Percentiles rank a stretch among this genome's conserved stretches.
These are phyloP conservation scores for Hymenoscyphus infarciens DNA, from an alignment of 2,329 filamentous ascomycete species.

Conservation along the genomic window DNA sequence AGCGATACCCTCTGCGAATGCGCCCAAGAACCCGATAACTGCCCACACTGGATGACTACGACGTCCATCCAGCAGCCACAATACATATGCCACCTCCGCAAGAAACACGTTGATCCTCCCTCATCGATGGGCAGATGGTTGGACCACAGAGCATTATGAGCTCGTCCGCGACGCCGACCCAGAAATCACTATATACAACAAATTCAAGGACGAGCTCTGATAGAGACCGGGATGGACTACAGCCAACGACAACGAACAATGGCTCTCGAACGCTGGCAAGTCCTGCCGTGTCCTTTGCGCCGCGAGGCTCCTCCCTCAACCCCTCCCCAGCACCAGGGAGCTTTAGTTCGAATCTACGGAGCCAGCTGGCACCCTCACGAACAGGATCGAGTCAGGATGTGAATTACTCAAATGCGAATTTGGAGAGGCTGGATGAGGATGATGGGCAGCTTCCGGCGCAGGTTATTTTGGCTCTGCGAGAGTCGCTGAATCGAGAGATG, in stretches of 20 bases:
- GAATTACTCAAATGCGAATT: slow-evolving; percentile 44
- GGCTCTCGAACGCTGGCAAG: slow-evolving; percentile 48
- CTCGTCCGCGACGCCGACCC: slow-evolving; percentile 51
- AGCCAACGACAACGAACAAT: slow-evolving; percentile 43
- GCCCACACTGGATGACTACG: slow-evolving; percentile 20
- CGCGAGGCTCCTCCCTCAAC: slow-evolving; percentile 66
- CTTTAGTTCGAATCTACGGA: slow-evolving; percentile 85
- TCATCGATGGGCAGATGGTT: slow-evolving; percentile 37
- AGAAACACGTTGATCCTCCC: slow-evolving; percentile 27
- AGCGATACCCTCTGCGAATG: background rate
- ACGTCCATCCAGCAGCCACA: slow-evolving; percentile 21
- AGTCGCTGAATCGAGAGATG: slow-evolving; percentile 88
- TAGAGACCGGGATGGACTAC: slow-evolving; percentile 56
- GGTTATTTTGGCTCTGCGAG: slow-evolving; percentile 70
- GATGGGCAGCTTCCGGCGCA: slow-evolving; percentile 63
- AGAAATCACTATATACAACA: slow-evolving; percentile 46
- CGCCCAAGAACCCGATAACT: background rate
- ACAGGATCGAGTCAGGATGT: slow-evolving; percentile 57
- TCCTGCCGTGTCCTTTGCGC: slow-evolving; percentile 58
- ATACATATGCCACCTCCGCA: slow-evolving; percentile 32
- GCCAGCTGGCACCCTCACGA: slow-evolving; percentile 60
- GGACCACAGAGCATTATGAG: slow-evolving; percentile 47
- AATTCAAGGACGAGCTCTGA: slow-evolving; percentile 42
- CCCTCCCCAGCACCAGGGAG: slow-evolving; percentile 72
- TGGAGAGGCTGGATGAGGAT: slow-evolving; percentile 62